Conservation (phyloP, 768 basidiomycete species). For the Agrocybe praecox region DNA sequence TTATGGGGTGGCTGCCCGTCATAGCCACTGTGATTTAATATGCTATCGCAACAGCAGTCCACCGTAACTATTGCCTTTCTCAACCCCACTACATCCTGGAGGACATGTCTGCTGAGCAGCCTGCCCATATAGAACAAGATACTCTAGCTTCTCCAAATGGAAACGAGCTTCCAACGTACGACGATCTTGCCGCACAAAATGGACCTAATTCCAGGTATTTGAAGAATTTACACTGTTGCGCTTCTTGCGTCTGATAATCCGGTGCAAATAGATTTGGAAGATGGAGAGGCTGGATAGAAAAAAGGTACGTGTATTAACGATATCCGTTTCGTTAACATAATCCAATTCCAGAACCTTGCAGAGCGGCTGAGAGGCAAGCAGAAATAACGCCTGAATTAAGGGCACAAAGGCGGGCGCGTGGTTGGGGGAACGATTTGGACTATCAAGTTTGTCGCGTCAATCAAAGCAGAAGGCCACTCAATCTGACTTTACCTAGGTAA, state of each 20-base stretch:
- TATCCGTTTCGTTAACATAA: background rate
- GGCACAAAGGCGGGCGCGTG: conserved; percentile 57
- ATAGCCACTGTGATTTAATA: conserved; percentile 1
- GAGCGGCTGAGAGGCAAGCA: conserved; percentile 82
- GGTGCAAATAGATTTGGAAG: conserved; percentile 68
- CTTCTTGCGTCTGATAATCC: conserved; percentile 9
- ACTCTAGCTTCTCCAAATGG: conserved; percentile 27
- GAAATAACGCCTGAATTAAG: conserved; percentile 64
- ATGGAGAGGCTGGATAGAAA: conserved; percentile 90
- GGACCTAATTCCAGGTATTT: conserved; percentile 81
- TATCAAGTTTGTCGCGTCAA: conserved; percentile 12
- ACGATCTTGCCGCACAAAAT: conserved; percentile 73
- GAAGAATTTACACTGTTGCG: conserved; percentile 6
- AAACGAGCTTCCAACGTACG: conserved; percentile 76
- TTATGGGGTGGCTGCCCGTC: conserved; percentile 7
- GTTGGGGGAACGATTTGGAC: conserved; percentile 63
- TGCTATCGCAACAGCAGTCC: conserved; percentile 6
- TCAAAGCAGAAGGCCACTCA: conserved; percentile 1
- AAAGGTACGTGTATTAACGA: conserved; percentile 52
- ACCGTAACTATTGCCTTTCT: background rate
- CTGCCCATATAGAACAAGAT: conserved; percentile 47
- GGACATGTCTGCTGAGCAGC: conserved; percentile 31
- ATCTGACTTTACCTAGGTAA: background rate
- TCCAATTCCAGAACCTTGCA: conserved; percentile 27
- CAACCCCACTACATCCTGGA: conserved; percentile 8